Conservation (phyloP, 805 yeast genomes). For the Candida tallmaniae region DNA sequence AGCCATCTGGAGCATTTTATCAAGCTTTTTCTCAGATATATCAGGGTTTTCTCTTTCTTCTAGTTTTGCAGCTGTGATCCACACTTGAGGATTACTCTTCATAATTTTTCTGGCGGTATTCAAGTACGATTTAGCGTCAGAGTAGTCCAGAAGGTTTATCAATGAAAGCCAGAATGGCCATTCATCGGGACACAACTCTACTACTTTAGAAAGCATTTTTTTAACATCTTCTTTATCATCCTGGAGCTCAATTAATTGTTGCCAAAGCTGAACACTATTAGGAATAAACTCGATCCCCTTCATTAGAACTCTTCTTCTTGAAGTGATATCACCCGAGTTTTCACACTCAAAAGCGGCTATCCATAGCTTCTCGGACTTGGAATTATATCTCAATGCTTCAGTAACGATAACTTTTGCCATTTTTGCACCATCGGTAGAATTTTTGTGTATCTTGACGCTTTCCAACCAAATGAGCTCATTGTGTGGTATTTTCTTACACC, state of each 20-base stretch:
- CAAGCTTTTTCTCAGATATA: slow-evolving; percentile 41
- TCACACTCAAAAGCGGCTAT: slow-evolving; percentile 65
- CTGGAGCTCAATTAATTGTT: slow-evolving; percentile 57
- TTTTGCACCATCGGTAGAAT: slow-evolving; percentile 34
- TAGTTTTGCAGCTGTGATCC: slow-evolving; percentile 66
- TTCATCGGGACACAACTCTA: slow-evolving; percentile 61
- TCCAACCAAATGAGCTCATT: slow-evolving; percentile 82
- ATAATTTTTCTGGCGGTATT: slow-evolving; percentile 57
- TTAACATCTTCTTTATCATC: slow-evolving; percentile 43
- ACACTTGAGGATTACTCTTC: slow-evolving; percentile 47
- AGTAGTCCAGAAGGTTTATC: slow-evolving; percentile 41
- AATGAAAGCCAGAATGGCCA: slow-evolving; percentile 63
- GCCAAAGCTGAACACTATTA: slow-evolving; percentile 60
- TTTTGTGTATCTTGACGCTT: slow-evolving; percentile 56
- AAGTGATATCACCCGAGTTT: slow-evolving; percentile 36
- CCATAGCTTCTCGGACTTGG: slow-evolving; percentile 67
- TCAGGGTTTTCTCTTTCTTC: slow-evolving; percentile 52
- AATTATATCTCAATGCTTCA: slow-evolving; percentile 57
- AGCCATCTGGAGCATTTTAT: slow-evolving; percentile 47
- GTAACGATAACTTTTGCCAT: slow-evolving; percentile 56
- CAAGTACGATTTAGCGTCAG: slow-evolving; percentile 50
- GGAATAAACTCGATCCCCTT: slow-evolving; percentile 71
- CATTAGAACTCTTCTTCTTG: slow-evolving; percentile 57
- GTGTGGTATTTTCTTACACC: slow-evolving; percentile 62
- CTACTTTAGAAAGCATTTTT: slow-evolving; percentile 59